Conservation (phyloP, 805 yeast species). For the Teunomyces lycoperdinae region DNA sequence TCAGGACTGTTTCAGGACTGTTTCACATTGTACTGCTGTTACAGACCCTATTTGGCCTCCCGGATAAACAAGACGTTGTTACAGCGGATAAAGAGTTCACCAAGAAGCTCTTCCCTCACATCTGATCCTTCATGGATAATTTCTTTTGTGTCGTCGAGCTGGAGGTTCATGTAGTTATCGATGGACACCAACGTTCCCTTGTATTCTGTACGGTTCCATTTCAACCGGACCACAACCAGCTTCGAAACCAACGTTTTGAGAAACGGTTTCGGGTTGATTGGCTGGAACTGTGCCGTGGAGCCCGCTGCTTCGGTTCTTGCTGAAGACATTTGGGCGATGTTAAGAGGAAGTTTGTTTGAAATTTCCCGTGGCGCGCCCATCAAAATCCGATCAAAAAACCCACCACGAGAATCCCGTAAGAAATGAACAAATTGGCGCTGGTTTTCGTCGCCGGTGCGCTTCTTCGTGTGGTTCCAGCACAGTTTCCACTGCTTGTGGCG, state of each 20-base stretch:
- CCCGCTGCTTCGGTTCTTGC: background rate
- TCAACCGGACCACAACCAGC: conserved; percentile 72
- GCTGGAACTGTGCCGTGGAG: conserved; percentile 38
- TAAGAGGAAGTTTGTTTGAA: background rate
- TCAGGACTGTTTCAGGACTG: background rate
- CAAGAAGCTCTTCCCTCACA: conserved; percentile 18
- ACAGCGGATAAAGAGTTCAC: conserved; percentile 28
- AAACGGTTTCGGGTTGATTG: conserved; percentile 89
- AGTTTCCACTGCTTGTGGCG: conserved; percentile 23
- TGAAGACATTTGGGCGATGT: conserved; percentile 1
- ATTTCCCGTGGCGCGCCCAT: background rate
- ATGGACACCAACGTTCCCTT: conserved; percentile 73
- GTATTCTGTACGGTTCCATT: conserved; percentile 90
- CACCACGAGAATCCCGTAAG: too few relatives aligned
- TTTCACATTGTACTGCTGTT: background rate
- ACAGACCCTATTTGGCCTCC: conserved; percentile 8
- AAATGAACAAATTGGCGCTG: conserved; percentile 21
- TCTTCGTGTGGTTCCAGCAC: conserved; percentile 34
- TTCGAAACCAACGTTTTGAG: conserved; percentile 71
- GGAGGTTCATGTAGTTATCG: conserved; percentile 91
- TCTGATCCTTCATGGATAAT: conserved; percentile 44
- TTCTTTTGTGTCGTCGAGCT: conserved; percentile 56
- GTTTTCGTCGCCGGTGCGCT: conserved; percentile 27
- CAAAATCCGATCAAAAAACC: background rate
- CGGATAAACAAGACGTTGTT: conserved; percentile 26